Base-by-base conservation (phyloP, 805 yeast species). In the Isabelozyma gotoi region DNA sequence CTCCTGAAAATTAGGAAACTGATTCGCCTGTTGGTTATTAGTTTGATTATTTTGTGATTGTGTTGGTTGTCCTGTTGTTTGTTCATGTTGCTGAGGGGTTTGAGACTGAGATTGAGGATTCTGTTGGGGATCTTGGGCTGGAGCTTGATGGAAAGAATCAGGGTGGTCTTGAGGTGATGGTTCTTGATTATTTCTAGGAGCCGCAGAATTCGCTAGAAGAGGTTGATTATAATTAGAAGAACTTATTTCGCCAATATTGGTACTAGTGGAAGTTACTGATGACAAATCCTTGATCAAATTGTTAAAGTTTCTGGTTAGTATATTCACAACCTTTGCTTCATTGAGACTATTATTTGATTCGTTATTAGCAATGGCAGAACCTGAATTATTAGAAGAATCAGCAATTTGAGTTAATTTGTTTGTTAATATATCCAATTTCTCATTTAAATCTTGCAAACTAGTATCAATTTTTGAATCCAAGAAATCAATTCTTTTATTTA, bases 71-170 rank as follows among this genome's bases (percentile, higher is more conserved):
- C 36, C 11, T 15, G 17, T 20, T 21, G 14, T 36, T 6, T 33
- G 35, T 11, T 33, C 35, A 10, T 18, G n/a, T 5, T 36, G 40
- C 5, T 39, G 43, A 19, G 18, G 38, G 7, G 35, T 33, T 14
- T 29, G 37, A 4, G 17, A n/a, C 16, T 11, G 37, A n/a, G 41
- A 33, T 31, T 35, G 34, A 2, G 36, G 33, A n/a, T 24, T 7
- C 12, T 24, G 29, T 24, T 24, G 29, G 3, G 29, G 29, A 24
- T 24, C 12, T 14, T 16, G 40, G 12, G 19, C 33, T 15, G 39
- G 20, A 24, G 38, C 15, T 20, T 43, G 46, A 35, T 39, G 43
- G 37, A 36, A 38, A 33, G 35, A 16, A 10, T 20, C 39, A 24
- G 39, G 20, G 11, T 19, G 39, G n/a, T 35, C 19, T 11, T 15